Evolutionary conservation across 1,284 basidiomycete species (phyloP).

Genomic region (Heterobasidion irregulare): DNA sequence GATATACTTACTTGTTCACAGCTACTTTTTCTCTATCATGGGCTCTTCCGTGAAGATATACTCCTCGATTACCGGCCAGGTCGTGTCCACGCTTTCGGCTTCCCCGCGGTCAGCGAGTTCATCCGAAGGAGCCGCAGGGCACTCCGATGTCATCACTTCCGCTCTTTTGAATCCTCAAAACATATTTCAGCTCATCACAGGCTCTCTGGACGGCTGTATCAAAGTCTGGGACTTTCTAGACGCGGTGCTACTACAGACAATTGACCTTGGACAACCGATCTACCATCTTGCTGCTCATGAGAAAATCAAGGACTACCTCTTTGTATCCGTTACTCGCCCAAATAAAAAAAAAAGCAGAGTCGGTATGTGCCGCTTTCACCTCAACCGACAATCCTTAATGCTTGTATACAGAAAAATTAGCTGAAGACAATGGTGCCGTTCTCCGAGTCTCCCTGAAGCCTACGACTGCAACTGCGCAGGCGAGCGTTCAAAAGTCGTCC

Average conservation of each 20-base stretch:
- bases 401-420: constrained; percentile 8
- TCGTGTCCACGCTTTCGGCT: constrained; percentile 70
- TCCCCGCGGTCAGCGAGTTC: constrained; percentile 20
- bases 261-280: constrained; percentile 66
- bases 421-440: constrained; percentile 44
- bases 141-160: constrained; percentile 61
- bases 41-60: constrained; percentile 78
- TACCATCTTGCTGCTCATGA: constrained; percentile 66
- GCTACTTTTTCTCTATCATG: constrained; percentile 83
- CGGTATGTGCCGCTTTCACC: constrained; percentile 28
- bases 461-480: constrained; percentile 31
- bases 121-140: constrained; percentile 33
- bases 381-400: neutral
- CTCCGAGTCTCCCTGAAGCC: constrained; percentile 53
- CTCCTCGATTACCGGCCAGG: constrained; percentile 65
- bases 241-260: constrained; percentile 69
- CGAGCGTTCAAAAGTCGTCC: constrained; percentile 37
- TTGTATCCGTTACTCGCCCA: constrained; percentile 52
- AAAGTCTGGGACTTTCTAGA: constrained; percentile 95
- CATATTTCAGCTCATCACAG: constrained; percentile 83
- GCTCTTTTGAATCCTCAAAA: constrained; percentile 81
- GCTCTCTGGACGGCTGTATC: constrained; percentile 76
- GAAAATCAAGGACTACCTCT: constrained; percentile 58
- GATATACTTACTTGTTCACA: constrained; percentile 23
- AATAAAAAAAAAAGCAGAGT: constrained; percentile 35